Evolutionary conservation across 2,329 filamentous ascomycete genomes (phyloP), one percentile per base, ranked within the genome.

Genomic region (Ophiostoma himal-ulmi): DNA sequence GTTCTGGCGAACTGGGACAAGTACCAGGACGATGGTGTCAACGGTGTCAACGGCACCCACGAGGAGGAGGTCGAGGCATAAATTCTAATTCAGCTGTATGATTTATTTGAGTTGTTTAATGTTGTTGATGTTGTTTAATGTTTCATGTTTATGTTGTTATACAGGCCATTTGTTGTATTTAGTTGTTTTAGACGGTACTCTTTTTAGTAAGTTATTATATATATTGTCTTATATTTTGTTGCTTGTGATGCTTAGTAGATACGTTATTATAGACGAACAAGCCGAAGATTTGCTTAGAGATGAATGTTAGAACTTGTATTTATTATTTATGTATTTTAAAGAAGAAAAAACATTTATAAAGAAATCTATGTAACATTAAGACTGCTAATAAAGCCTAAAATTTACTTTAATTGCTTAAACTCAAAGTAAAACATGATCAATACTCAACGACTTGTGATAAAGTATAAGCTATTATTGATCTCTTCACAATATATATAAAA

Each of bases 1-100:
- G 90, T 94, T 73, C 80, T 97, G 79, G 92, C 93, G 75, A 97
- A 97, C 83, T 93, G 90, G 90, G 90, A 92, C 68, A 89, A 88
- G 80, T 92, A 91, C 78, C 84, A 87, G 75, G 84, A 86, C 67
- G 84, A 86, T 44, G 75, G 77, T 60, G 77, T 73, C 39, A 64
- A 82, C 64, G 67, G 70, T 13, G 72, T 72, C 3, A 71, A 71
- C 34, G 72, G 68, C 30, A 68, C 52, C 17, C 73, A 74, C 68
- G 74, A 68, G 22, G 37, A 34, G 22, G 22, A 69, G 14, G 30
- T 20, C 34, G 34, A 65, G 62, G 34, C 34, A 22, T 65, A 22
- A 26, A 11, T 22, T 39, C 8, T 20, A 10, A 65, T 39, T 22
- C 22, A 57, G 52, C 6, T 68, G 22, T 68, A 17, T 7, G n/a